Evolutionary conservation across 2,329 filamentous ascomycete genomes (phyloP), one percentile per base, ranked within the genome.

Genomic region (Paradendryphiella salina): DNA sequence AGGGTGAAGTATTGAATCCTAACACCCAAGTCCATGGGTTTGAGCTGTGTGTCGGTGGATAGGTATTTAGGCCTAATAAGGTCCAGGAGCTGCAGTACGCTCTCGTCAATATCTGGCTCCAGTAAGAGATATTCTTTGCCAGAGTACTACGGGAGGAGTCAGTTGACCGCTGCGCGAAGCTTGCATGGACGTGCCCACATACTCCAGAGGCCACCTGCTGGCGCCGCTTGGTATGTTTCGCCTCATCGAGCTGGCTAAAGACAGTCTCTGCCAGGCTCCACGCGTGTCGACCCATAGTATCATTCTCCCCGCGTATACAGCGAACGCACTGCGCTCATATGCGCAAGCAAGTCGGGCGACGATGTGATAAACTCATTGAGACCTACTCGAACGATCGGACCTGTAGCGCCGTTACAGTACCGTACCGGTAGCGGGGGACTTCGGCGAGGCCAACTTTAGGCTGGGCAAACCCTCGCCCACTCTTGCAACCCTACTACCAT

Each of bases 1-100:
- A 83, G 71, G 1, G 80, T 80, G 46, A 82, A 77, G 65, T 74
- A 83, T 42, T 81, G 79, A 3, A 73, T 69, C 49, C 79, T 79
- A 2, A 63, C 66, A 1, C 70, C 76, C 47, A 79, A 64, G 50
- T 83, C 79, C 46, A 81, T 62, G 0, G 70, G 61, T 1, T 26
- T 56, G 4, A 48, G 57, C 0, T 23, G 31, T 23, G 31, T 14
- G 1, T 49, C 11, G 1, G 52, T 52, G 13, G 57, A 64, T 5
- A 64, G 29, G 32, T 78, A 82, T 53, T 77, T 78, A 20, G 60
- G 61, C 45, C 76, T 72, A 34, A 82, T 76, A 7, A 82, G 69
- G 4, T 72, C 56, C 23, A 83, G 54, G 1, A 82, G 61, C 6
- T 79, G 73, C 8, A 64, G 51, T 8, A 83, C 58, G 3, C 75